Conservation (phyloP, 345 rosid genomes). For the Populus euphratica region DNA sequence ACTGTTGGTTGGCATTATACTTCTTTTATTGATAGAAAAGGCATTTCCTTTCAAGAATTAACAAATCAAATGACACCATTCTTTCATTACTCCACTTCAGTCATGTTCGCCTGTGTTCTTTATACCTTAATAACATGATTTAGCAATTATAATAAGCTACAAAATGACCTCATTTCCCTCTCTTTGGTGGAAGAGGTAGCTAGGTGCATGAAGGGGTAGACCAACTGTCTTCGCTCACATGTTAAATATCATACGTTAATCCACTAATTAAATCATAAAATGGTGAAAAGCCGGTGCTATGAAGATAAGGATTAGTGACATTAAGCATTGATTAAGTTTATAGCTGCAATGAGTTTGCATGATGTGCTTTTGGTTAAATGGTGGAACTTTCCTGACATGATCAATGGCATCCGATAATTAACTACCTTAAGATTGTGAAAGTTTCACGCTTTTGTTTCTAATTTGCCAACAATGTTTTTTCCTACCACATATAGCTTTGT, state of each 20-base stretch:
- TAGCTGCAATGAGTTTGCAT: conserved; percentile 10
- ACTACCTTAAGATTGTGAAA: background rate
- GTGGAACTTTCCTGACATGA: background rate
- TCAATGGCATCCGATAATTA: too few species aligned
- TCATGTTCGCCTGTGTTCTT: background rate
- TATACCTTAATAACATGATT: background rate
- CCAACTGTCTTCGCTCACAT: background rate
- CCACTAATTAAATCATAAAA: background rate
- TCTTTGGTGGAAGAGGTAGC: background rate
- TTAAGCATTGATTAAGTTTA: background rate
- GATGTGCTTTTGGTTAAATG: background rate
- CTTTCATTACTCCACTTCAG: background rate
- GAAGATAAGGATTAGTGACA: conserved; percentile 16
- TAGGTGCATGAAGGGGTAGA: background rate
- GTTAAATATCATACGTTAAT: background rate
- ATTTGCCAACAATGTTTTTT: background rate
- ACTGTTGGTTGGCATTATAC: background rate
- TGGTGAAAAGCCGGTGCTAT: background rate
- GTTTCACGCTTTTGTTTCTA: background rate
- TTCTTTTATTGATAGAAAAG: background rate
- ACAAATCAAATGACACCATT: conserved; percentile 13
- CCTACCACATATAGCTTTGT: background rate
- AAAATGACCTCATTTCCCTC: background rate
- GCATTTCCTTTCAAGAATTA: background rate
- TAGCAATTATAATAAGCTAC: background rate